Evolutionary conservation across 805 yeast genomes (phyloP), one percentile per base, ranked within the genome.

Genomic region (Spathaspora arborariae): DNA sequence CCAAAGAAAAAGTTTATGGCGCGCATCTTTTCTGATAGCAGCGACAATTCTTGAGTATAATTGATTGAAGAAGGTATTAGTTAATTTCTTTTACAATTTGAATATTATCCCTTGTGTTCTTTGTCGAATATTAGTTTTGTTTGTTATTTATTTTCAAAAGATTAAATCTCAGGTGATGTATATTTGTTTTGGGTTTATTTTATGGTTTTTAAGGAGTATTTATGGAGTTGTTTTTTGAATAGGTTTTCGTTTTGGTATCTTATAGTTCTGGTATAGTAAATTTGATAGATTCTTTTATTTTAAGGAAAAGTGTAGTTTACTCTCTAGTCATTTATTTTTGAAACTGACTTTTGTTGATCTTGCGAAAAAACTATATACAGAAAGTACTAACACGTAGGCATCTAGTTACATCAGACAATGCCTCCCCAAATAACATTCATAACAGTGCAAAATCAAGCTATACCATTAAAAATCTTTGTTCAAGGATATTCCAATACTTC

Each of bases 341-440:
- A 24, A 5, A 2, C n/a, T n/a, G 6, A n/a, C 19, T 13, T 3
- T 22, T 11, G 16, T 22, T 8, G 27, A 24, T 24, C 26, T 22
- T 7, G 9, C 6, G 26, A 22, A 30, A 30, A 30, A 30, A n/a
- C 15, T 15, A 7, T 30, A 30, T 10, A 27, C n/a, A 7, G n/a
- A 30, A n/a, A 13, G 35, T 13, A 30, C 16, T 4, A 10, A 6
- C 11, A 13, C 35, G 8, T 15, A 10, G 10, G 15, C 11, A n/a
- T n/a, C 33, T 7, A 13, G n/a, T n/a, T n/a, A 37, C 18, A 9
- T 36, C 7, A 13, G 21, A 24, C 39, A 20, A 51, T 51, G 54
- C 54, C 54, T 22, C 54, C 54, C 3, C 54, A 51, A 22, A 46
- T 51, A 11, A 41, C 48, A 24, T 51, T 51, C 34, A 11, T 51